phyloP scores from a whole-genome alignment of 2,329 filamentous ascomycete genomes.

The Colletotrichum tanaceti region DNA sequence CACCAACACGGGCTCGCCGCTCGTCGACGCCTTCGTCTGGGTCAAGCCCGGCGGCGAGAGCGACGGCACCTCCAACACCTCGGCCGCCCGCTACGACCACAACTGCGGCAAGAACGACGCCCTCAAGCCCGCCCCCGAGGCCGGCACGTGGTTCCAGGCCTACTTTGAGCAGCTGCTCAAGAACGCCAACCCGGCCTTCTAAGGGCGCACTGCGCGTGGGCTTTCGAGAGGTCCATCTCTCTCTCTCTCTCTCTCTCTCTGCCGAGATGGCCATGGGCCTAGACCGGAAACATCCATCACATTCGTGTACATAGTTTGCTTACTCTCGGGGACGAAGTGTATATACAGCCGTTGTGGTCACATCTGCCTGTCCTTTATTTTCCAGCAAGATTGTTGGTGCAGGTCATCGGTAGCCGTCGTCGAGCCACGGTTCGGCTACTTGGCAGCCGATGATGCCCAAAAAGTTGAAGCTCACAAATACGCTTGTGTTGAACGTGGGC shows the following conservation, averaged over 20 bases:
- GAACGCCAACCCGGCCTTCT: conserved; percentile 66
- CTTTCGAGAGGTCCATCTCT: background rate
- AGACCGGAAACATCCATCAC: background rate
- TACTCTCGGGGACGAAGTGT: background rate
- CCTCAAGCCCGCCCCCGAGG: conserved; percentile 74
- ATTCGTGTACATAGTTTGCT: conserved; percentile 16
- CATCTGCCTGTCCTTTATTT: background rate
- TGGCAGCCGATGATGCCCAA: background rate
- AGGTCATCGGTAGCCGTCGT: too few relatives aligned
- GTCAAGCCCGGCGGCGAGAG: conserved; percentile 75
- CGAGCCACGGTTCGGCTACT: background rate
- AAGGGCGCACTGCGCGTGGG: background rate
- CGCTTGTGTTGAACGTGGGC: too few relatives aligned
- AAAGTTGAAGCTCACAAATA: background rate
- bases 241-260: conserved; percentile 5
- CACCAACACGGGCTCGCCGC: conserved; percentile 67
- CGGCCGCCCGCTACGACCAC: conserved; percentile 62
- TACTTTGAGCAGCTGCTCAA: conserved; percentile 69
- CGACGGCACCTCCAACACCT: conserved; percentile 61
- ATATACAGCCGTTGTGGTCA: background rate
- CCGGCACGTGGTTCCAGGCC: conserved; percentile 74
- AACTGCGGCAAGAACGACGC: conserved; percentile 67
- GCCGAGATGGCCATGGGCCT: background rate
- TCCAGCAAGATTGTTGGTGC: too few relatives aligned
- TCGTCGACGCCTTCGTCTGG: conserved; percentile 77